These are phyloP conservation scores for Beauveria asiatica DNA, from an alignment of 2,329 filamentous ascomycete species.

Conservation along the genomic window DNA sequence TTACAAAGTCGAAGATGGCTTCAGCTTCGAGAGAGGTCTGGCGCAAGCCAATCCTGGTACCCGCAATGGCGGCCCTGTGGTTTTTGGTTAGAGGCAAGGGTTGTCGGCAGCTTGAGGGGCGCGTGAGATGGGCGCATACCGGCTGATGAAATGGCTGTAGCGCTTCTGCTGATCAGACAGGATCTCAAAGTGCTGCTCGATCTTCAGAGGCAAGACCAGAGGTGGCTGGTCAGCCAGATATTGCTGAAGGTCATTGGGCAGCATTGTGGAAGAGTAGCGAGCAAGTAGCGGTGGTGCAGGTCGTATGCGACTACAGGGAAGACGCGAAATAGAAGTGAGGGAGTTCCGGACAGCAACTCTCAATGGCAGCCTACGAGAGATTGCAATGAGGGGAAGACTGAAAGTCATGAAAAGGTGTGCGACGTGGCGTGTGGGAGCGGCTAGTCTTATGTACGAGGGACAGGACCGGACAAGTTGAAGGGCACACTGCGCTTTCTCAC, in stretches of 20 bases:
- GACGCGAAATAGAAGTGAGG: neutral
- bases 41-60: constrained; percentile 68
- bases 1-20: constrained; percentile 71
- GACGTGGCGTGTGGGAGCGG: constrained; percentile 13
- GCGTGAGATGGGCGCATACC: constrained; percentile 37
- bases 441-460: constrained; percentile 14
- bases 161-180: constrained; percentile 69
- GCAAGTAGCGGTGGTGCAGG: constrained; percentile 17
- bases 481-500: constrained; percentile 5
- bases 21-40: constrained; percentile 78
- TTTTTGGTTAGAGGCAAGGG: constrained; percentile 36
- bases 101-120: neutral
- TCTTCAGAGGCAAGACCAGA: constrained; percentile 76
- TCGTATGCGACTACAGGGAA: neutral
- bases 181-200: constrained; percentile 85
- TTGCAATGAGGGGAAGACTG: constrained; percentile 26
- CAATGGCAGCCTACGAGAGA: constrained; percentile 27
- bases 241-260: constrained; percentile 55
- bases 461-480: neutral
- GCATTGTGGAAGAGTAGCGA: constrained; percentile 35
- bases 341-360: constrained; percentile 3
- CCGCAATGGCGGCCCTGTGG: constrained; percentile 63
- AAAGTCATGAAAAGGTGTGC: constrained; percentile 22
- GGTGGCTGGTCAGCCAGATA: constrained; percentile 90
- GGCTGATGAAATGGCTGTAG: constrained; percentile 85